A percentile compares a stretch with the other conserved stretches of the same genome.
Evolutionary conservation across 1,284 basidiomycete genomes (phyloP).

Genomic region (Bondarzewia mesenterica): DNA sequence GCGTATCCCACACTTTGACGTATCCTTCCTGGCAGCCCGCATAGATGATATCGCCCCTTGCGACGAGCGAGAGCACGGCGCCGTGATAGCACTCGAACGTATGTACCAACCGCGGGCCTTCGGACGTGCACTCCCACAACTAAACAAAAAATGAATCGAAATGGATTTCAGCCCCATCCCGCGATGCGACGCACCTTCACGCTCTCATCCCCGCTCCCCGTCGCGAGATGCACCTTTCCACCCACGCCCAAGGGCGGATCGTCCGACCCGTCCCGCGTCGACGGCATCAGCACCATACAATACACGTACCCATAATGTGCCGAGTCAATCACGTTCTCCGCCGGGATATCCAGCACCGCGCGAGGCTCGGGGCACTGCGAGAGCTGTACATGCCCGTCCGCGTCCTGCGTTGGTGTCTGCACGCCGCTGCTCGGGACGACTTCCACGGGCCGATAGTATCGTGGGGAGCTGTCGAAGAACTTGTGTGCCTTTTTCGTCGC

Average conservation of each 20-base stretch:
- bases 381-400: neutral
- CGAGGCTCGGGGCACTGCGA: slow-evolving; percentile 14
- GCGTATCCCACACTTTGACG: slow-evolving; percentile 88
- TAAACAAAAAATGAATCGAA: slow-evolving; percentile 17
- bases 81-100: slow-evolving; percentile 60
- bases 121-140: slow-evolving; percentile 67
- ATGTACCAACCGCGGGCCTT: slow-evolving; percentile 40
- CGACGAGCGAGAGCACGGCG: slow-evolving; percentile 75
- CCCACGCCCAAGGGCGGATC: slow-evolving; percentile 18
- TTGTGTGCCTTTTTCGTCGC: slow-evolving; percentile 53
- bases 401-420: neutral
- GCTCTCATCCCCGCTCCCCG: slow-evolving; percentile 84
- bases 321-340: slow-evolving; percentile 69
- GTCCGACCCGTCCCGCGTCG: slow-evolving; percentile 28
- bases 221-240: slow-evolving; percentile 51
- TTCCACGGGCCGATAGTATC: slow-evolving; percentile 49
- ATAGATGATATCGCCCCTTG: slow-evolving; percentile 75
- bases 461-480: slow-evolving; percentile 77
- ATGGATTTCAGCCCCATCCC: neutral
- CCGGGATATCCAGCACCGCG: slow-evolving; percentile 45
- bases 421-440: neutral
- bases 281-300: slow-evolving; percentile 62
- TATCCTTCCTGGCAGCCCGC: slow-evolving; percentile 93
- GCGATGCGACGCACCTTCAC: slow-evolving; percentile 55
- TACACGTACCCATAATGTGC: slow-evolving; percentile 96